Evolutionary conservation across 2,329 filamentous ascomycete species (phyloP), one percentile per base, ranked within the genome.

Genomic region (Parafenestella ontariensis): DNA sequence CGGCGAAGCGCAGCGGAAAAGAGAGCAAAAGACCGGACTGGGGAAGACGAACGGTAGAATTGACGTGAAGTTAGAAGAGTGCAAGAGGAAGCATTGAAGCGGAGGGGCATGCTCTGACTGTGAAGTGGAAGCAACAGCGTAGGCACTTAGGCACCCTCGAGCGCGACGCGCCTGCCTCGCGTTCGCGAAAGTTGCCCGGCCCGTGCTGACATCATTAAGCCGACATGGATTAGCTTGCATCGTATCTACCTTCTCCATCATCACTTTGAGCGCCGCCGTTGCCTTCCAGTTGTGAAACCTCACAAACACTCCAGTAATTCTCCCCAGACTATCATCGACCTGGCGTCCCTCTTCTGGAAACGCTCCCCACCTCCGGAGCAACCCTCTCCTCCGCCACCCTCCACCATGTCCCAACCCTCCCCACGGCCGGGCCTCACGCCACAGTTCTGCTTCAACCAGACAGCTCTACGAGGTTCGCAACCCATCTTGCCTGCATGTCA

Each of bases 371-470:
- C 59, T 13, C 37, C 54, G 9, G 49, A 53, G 26, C 34, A 61
- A 28, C 47, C 54, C 11, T 45, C 56, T 15, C 23, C 57, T 54
- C 40, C 56, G 34, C 18, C 54, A 39, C 54, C 49, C 11, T 49
- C 56, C 46, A 60, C 37, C 17, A 80, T 80, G 78, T 77, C 77
- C n/a, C 73, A 74, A 58, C 72, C 74, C 5, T 76, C 75, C 4
- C 66, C 76, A 17, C 67, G 69, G 41, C 78, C 79, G 10, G 52
- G 52, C 31, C 70, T 83, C 49, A 81, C 78, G 47, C 79, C 81
- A 33, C 77, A 79, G 50, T 81, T 83, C 68, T 83, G 81, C 73
- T 82, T 82, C 74, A 80, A 82, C 56, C 77, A 80, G 49, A 82
- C 79, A 2, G 79, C 78, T 10, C 71, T 83, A 9, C 70, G 79